Base-by-base conservation (phyloP, 495 filamentous ascomycete genomes). In the Xanthoparmelia taractica region DNA sequence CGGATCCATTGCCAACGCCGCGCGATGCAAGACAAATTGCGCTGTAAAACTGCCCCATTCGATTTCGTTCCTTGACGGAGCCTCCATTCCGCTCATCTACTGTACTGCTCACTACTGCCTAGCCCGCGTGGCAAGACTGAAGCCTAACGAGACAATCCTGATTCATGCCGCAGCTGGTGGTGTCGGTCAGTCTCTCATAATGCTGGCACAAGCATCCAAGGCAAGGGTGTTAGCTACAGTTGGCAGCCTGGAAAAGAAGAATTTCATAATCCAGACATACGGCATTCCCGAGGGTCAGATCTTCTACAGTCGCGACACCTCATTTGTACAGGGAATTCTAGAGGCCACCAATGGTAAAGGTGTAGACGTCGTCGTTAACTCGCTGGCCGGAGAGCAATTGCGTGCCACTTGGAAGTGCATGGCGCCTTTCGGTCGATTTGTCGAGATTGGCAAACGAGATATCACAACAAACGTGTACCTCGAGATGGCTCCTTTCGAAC, bases 161-260 rank as follows among this genome's bases (percentile, higher is more conserved):
- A 70, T 75, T n/a, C 73, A 76, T 54, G 52, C 68, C 13, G 74
- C 63, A 20, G 66, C 68, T 1, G 64, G 73, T 40, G 67, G 60
- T 1, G 76, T 81, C 8, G 83, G 83, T 2, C 83, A 85, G 66
- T 80, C 81, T 12, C 79, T 82, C 27, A 80, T 85, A 52, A 66
- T 67, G 33, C 58, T 87, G 7, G 80, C 82, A 0, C 76, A 81
- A 57, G 73, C 74, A 69, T 59, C 77, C 15, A 79, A 78, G 8
- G 82, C 82, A 10, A 78, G 84, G 54, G 76, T 88, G 13, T 86
- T 79, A 63, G 81, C 75, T 0, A 88, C 86, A 0, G 84, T 86
- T 3, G 78, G 85, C 38, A 62, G 20, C 38, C 33, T 56, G 5
- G 67, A 67, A 23, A 80, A 83, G 63, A 69, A 71, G 13, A 29